Evolutionary conservation across 1,139 yeast species (phyloP), one percentile per base, ranked within the genome.

Genomic region (Debaryomyces fabryi): DNA sequence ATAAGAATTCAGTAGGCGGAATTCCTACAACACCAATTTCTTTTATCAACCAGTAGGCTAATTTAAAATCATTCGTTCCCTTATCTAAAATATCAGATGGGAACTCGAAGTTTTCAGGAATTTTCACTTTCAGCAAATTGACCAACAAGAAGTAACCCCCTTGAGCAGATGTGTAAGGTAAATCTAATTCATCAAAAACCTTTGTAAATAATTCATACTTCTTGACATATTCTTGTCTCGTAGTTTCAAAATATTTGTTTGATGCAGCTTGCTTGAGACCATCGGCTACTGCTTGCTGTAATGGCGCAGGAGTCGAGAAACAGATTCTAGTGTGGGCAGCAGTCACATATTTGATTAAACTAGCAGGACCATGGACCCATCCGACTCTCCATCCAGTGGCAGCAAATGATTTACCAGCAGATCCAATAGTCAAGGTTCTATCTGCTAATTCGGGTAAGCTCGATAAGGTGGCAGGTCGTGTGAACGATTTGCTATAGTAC

Each of bases 311-410:
- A 2, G 91, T 82, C 7, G 93, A 78, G 68, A 90, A 90, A 63
- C 96, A 88, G 57, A 92, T 90, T 68, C 99, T 82, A 1, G 97
- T 90, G 67, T 93, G 97, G 1, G 98, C 99, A 32, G 89, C 83
- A 8, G 91, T 79, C 3, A 86, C 96, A 63, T 88, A 89, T 56
- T 86, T 83, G 60, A 93, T 78, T 57, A 92, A 74, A 23, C 86
- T 86, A n/a, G 88, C 79, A 46, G 88, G 86, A 6, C 97, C 98
- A 54, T 92, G 86, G 35, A 92, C 79, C 93, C 96, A 93, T 46
- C 99, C 99, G 47, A 93, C 82, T 74, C 99, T 84, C 97, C 98
- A 93, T 48, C 99, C 99, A 23, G 99, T 93, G 37, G 97, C 97
- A 23, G 97, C 96, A 72, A 93, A 93, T 0, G 96, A 85, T 69